phyloP scores from a whole-genome alignment of 2,329 filamentous ascomycete genomes.

The Xylaria arbuscula region DNA sequence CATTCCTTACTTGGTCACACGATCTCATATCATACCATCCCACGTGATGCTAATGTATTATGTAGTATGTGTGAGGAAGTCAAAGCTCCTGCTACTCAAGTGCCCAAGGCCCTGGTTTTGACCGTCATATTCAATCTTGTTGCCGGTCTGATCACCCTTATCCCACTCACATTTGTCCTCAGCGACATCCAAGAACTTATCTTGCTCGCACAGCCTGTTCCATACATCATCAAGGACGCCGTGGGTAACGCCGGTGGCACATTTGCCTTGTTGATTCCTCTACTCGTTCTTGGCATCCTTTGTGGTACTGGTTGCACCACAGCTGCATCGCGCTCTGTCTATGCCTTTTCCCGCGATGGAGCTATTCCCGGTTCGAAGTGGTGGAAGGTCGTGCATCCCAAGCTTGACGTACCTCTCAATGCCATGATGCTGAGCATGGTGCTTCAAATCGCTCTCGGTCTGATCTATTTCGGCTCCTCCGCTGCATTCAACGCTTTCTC shows the following conservation, averaged over 20 bases:
- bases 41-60: slow-evolving; percentile 31
- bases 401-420: slow-evolving; percentile 73
- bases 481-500: slow-evolving; percentile 80
- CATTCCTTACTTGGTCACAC: slow-evolving; percentile 29
- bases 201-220: slow-evolving; percentile 69
- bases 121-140: slow-evolving; percentile 75
- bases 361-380: slow-evolving; percentile 71
- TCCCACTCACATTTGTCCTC: slow-evolving; percentile 76
- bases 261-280: slow-evolving; percentile 71
- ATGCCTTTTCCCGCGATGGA: slow-evolving; percentile 77
- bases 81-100: slow-evolving; percentile 71
- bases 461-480: slow-evolving; percentile 76
- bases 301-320: slow-evolving; percentile 78
- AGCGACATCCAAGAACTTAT: slow-evolving; percentile 69
- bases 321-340: slow-evolving; percentile 73
- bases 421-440: slow-evolving; percentile 78
- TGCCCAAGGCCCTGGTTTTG: slow-evolving; percentile 77
- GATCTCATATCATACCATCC: background rate
- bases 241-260: slow-evolving; percentile 70
- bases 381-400: slow-evolving; percentile 71
- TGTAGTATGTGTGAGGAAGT: slow-evolving; percentile 79
- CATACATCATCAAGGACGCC: slow-evolving; percentile 71
- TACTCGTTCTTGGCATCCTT: slow-evolving; percentile 73
- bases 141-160: slow-evolving; percentile 73
- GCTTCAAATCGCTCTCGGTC: slow-evolving; percentile 70